Percentiles rank a stretch among this genome's conserved stretches.
phyloP scores from a whole-genome alignment of 768 basidiomycete genomes.

The Amanita polypyramis region DNA sequence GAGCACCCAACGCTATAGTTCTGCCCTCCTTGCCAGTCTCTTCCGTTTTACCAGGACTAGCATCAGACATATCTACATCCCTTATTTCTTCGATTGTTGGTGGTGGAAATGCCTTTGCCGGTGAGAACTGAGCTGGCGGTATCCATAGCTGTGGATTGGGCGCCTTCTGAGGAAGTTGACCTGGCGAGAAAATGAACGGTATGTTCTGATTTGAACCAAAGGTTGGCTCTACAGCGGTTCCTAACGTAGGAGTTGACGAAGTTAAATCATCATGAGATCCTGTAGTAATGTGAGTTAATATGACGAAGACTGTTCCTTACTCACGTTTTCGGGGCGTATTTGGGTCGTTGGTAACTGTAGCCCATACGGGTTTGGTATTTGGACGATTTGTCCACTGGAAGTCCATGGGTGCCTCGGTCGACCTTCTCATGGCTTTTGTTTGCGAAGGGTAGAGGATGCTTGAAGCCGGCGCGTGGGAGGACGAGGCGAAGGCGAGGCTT shows the following conservation, averaged over 20 bases:
- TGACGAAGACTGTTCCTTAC: constrained; percentile 14
- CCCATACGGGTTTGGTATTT: constrained; percentile 50
- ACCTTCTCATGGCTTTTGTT: no score
- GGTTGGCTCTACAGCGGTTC: constrained; percentile 30
- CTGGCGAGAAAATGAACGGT: constrained; percentile 59
- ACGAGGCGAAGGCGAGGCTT: constrained; percentile 1
- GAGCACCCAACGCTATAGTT: constrained; percentile 50
- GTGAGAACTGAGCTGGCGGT: constrained; percentile 52
- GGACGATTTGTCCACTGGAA: constrained; percentile 74
- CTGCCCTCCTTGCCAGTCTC: constrained; percentile 31
- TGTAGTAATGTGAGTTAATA: constrained; percentile 11
- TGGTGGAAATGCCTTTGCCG: constrained; percentile 46
- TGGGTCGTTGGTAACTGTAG: constrained; percentile 29
- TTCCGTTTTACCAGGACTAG: constrained; percentile 45
- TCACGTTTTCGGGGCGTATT: constrained; percentile 61
- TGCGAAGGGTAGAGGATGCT: no score
- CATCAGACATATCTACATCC: constrained; percentile 71
- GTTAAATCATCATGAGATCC: constrained; percentile 32
- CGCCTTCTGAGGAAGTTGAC: constrained; percentile 30
- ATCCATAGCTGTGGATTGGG: constrained; percentile 45
- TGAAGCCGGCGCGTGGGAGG: constrained; percentile 4
- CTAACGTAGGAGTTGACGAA: constrained; percentile 30
- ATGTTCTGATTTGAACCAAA: constrained; percentile 60
- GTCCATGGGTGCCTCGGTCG: constrained; percentile 83
- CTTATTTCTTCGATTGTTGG: constrained; percentile 30